Conservation (phyloP, 2,329 filamentous ascomycete species). For the Talaromyces sp. region DNA sequence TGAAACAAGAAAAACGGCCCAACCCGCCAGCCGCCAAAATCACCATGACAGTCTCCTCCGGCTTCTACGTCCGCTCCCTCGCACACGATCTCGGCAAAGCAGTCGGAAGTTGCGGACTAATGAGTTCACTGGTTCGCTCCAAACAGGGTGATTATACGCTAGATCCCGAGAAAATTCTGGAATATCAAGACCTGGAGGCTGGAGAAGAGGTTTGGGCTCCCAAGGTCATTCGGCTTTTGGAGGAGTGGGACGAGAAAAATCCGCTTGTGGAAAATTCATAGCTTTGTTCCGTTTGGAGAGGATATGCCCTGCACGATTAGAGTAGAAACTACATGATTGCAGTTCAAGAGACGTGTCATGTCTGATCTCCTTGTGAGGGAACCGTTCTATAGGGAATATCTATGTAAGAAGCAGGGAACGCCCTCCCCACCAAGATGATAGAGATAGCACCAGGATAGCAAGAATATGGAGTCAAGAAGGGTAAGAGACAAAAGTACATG, state of each 20-base stretch:
- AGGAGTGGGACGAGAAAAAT: slow-evolving; percentile 48
- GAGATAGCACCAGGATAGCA: slow-evolving; percentile 2
- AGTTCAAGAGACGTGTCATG: background rate
- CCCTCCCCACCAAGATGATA: background rate
- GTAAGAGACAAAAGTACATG: background rate
- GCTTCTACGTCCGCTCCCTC: slow-evolving; percentile 93
- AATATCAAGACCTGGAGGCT: slow-evolving; percentile 71
- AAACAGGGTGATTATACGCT: slow-evolving; percentile 79
- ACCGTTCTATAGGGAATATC: slow-evolving; percentile 12
- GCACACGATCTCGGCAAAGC: slow-evolving; percentile 87
- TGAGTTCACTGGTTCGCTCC: slow-evolving; percentile 77
- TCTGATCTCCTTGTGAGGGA: background rate
- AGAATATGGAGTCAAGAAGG: slow-evolving; percentile 6
- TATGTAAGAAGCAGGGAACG: background rate
- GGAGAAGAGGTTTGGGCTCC: slow-evolving; percentile 82
- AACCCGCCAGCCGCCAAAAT: slow-evolving; percentile 68
- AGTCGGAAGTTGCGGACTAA: slow-evolving; percentile 75
- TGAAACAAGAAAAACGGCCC: background rate
- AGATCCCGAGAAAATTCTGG: slow-evolving; percentile 66
- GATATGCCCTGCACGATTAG: background rate
- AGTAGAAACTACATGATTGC: background rate
- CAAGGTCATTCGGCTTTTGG: slow-evolving; percentile 61
- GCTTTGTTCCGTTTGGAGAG: background rate
- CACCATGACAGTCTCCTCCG: slow-evolving; percentile 87
- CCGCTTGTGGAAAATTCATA: background rate